Evolutionary conservation across 2,329 filamentous ascomycete genomes (phyloP).

Genomic region (Calonectria fujianensis): DNA sequence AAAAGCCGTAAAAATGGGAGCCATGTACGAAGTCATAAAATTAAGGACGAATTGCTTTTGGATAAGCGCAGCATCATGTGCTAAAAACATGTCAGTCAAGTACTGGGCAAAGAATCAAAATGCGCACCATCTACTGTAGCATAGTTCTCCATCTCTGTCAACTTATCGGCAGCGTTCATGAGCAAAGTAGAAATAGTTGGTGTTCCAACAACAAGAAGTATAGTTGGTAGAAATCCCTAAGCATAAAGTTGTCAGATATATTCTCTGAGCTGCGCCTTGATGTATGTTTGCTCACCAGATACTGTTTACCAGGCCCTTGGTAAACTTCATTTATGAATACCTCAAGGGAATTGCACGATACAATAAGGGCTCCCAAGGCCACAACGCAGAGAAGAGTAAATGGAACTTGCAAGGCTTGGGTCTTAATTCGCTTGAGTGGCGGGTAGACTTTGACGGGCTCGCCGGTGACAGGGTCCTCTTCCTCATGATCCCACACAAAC

Average conservation of each 20-base stretch:
- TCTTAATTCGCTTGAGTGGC: conserved; percentile 81
- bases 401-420: conserved; percentile 88
- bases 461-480: conserved; percentile 87
- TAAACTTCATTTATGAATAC: conserved; percentile 98
- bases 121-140: conserved; percentile 82
- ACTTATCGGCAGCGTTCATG: conserved; percentile 82
- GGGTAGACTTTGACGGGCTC: conserved; percentile 86
- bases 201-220: conserved; percentile 87
- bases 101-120: conserved; percentile 35
- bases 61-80: conserved; percentile 88
- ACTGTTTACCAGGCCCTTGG: conserved; percentile 88
- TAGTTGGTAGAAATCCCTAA: conserved; percentile 89
- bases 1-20: conserved; percentile 93
- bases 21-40: conserved; percentile 96
- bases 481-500: conserved; percentile 86
- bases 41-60: conserved; percentile 97
- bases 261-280: neutral
- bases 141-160: conserved; percentile 94
- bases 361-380: conserved; percentile 87
- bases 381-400: conserved; percentile 85
- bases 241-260: conserved; percentile 40
- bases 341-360: conserved; percentile 91
- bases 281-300: conserved; percentile 76
- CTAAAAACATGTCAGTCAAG: conserved; percentile 61
- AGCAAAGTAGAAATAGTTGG: conserved; percentile 86